Evolutionary conservation across 192 early-diverging fungal genomes (phyloP).

Genomic region (Rhizophagus clarus): DNA sequence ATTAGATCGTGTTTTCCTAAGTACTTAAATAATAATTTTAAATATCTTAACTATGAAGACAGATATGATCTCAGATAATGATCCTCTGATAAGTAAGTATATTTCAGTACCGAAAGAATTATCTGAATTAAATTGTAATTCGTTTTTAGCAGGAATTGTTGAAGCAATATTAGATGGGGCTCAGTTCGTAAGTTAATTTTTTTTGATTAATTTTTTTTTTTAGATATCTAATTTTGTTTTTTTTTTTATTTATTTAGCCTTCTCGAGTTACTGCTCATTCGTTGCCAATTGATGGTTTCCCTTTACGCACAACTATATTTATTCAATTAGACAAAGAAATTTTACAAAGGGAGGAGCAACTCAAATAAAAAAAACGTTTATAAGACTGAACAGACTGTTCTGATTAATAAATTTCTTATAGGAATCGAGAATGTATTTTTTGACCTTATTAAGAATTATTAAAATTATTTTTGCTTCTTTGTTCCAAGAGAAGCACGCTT

Average conservation of each 20-base stretch:
- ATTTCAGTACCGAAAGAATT: constrained; percentile 95
- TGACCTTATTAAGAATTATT: not conserved
- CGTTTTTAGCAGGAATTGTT: constrained; percentile 95
- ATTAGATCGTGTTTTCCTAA: not conserved
- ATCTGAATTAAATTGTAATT: constrained; percentile 88
- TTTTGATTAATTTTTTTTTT: not conserved
- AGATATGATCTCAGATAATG: constrained; percentile 99
- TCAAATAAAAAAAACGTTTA: constrained; percentile 57
- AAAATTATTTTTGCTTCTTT: not conserved
- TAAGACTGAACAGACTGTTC: not conserved
- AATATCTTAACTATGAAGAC: not conserved
- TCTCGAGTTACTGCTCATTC: constrained; percentile 91
- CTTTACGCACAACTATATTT: constrained; percentile 89
- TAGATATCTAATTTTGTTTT: not conserved
- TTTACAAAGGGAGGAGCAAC: constrained; percentile 72
- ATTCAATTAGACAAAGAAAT: constrained; percentile 92
- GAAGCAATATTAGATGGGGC: constrained; percentile 91
- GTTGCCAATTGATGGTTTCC: constrained; percentile 83
- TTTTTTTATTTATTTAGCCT: constrained; percentile 51
- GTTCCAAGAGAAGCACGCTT: not conserved
- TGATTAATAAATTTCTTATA: not conserved
- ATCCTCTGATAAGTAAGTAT: constrained; percentile 85
- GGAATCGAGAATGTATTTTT: too few species aligned
- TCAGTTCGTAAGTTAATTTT: constrained; percentile 75
- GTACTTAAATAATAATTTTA: not conserved